A percentile compares a stretch with the other conserved stretches of the same genome.
phyloP scores from a whole-genome alignment of 306 rosid genomes.

The Myrica gale region DNA sequence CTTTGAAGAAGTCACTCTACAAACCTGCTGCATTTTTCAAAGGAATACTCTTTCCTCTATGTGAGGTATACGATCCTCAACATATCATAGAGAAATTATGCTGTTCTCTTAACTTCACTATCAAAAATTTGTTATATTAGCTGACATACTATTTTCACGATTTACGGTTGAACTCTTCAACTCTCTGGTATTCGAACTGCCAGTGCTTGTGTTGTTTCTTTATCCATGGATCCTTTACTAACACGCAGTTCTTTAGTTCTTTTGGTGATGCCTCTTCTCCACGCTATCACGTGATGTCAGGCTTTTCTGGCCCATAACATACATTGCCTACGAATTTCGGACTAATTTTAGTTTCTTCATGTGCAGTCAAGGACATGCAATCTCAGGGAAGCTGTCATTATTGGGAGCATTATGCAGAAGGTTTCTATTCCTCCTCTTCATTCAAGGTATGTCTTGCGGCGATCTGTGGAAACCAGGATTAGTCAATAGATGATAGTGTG shows the following conservation, averaged over 20 bases:
- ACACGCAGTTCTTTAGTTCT: background rate
- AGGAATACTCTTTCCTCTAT: conserved; percentile 82
- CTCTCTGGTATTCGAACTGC: background rate
- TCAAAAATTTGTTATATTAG: background rate
- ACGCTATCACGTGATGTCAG: background rate
- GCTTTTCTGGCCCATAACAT: background rate
- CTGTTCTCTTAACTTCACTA: background rate
- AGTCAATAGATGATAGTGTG: background rate
- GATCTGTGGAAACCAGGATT: conserved; percentile 2
- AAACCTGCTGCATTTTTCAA: conserved; percentile 88
- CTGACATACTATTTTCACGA: background rate
- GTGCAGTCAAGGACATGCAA: conserved; percentile 75
- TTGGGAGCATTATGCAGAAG: conserved; percentile 85
- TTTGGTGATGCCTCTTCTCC: background rate
- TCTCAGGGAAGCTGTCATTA: conserved; percentile 88
- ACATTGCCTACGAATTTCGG: background rate
- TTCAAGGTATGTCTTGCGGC: conserved; percentile 63
- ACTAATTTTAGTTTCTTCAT: conserved; percentile 32
- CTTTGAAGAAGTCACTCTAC: conserved; percentile 81
- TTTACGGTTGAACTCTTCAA: background rate
- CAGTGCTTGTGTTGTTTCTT: background rate
- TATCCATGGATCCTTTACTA: background rate
- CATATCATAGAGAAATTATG: conserved; percentile 11
- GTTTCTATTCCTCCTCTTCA: conserved; percentile 85
- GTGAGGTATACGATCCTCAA: conserved; percentile 59